Conservation (phyloP, 1,139 yeast species). For the Pichia inconspicua region DNA sequence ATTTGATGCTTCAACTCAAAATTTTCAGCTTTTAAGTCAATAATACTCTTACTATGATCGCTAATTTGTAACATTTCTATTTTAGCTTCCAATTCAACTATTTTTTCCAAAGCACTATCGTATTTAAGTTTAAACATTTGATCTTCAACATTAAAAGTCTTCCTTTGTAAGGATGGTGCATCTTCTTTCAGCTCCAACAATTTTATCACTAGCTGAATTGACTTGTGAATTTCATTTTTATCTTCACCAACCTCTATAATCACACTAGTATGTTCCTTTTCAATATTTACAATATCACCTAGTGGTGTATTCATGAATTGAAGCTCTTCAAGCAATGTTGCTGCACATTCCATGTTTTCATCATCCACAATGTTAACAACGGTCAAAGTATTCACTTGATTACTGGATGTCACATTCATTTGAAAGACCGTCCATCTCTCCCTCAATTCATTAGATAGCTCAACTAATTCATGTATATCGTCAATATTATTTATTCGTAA, state of each 20-base stretch:
- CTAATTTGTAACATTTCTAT: not conserved
- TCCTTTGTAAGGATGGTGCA: not conserved
- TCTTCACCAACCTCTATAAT: not conserved
- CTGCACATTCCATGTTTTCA: constrained; percentile 35
- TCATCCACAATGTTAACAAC: constrained; percentile 9
- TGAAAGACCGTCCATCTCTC: not conserved
- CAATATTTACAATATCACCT: not conserved
- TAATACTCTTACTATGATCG: not conserved
- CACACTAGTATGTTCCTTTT: not conserved
- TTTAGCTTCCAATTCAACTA: constrained; percentile 8
- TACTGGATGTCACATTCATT: not conserved
- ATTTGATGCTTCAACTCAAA: not conserved
- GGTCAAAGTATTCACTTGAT: too few species aligned
- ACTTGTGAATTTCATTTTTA: too few species aligned
- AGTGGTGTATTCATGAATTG: not conserved
- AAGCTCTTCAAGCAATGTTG: not conserved
- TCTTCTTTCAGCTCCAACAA: not conserved
- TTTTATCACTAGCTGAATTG: not conserved
- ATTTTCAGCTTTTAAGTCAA: not conserved
- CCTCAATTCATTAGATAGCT: too few species aligned
- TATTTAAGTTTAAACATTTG: constrained; percentile 7
- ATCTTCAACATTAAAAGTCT: not conserved
- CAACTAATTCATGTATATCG: not conserved
- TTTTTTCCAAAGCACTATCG: constrained; percentile 9
- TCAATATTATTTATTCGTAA: not conserved